Percentiles rank a stretch among this genome's conserved stretches.
Evolutionary conservation across 306 rosid genomes (phyloP).

Genomic region (Begonia loranthoides): DNA sequence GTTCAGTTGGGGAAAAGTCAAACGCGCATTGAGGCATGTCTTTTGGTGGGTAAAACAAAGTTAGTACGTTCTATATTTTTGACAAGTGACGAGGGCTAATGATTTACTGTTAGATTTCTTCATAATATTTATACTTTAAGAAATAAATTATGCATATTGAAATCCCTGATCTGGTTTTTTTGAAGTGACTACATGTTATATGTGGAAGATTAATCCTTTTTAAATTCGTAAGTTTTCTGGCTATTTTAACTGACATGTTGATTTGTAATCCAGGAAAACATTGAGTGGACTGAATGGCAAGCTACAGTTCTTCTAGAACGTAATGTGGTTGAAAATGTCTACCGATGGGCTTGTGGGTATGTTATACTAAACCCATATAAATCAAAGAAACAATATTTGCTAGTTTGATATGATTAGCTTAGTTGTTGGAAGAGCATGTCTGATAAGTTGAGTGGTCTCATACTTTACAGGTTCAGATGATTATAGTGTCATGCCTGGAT

Average conservation of each 20-base stretch:
- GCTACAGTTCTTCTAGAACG: slow-evolving; percentile 74
- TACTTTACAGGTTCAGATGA: no score
- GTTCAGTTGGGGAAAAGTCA: slow-evolving; percentile 55
- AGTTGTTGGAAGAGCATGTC: no score
- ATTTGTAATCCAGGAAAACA: slow-evolving; percentile 43
- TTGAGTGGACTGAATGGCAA: slow-evolving; percentile 92
- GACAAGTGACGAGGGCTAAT: no score
- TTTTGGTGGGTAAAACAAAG: slow-evolving; percentile 43
- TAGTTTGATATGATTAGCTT: no score
- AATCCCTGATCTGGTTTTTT: not conserved
- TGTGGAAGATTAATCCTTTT: not conserved
- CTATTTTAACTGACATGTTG: not conserved
- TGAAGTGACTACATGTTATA: not conserved
- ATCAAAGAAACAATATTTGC: no score
- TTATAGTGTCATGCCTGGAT: no score
- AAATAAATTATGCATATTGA: not conserved
- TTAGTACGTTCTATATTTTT: no score
- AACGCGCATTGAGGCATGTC: slow-evolving; percentile 45
- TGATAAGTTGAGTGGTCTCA: no score
- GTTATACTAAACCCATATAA: slow-evolving; percentile 8
- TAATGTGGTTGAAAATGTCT: slow-evolving; percentile 79
- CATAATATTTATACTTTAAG: no score
- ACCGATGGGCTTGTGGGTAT: slow-evolving; percentile 97
- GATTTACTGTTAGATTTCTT: no score
- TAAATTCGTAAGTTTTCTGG: not conserved